These are phyloP conservation scores for Nidularia pulvinata DNA, from an alignment of 768 basidiomycete species.

Conservation along the genomic window DNA sequence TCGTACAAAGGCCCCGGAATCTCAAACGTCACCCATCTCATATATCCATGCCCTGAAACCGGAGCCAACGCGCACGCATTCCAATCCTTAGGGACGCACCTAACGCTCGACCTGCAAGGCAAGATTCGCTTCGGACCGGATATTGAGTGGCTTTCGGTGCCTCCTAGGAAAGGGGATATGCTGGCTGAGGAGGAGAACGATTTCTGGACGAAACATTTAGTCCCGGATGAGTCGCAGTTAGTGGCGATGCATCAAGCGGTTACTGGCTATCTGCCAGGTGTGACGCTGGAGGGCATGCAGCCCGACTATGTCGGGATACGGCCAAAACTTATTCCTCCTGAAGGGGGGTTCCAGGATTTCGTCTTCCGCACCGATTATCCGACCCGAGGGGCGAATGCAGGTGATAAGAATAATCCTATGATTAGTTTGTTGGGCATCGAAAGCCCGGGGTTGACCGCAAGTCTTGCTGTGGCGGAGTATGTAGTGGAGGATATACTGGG, in stretches of 20 bases:
- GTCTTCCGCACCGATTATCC: constrained; percentile 66
- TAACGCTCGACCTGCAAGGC: constrained; percentile 84
- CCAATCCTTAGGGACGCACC: constrained; percentile 89
- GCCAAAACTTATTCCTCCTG: constrained; percentile 81
- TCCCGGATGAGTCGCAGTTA: constrained; percentile 60
- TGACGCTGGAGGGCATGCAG: constrained; percentile 57
- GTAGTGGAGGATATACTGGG: constrained; percentile 65
- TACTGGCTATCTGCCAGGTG: constrained; percentile 68
- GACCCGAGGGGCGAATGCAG: constrained; percentile 18
- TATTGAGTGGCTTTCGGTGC: constrained; percentile 75
- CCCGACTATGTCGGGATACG: constrained; percentile 88
- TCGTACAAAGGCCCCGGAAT: constrained; percentile 84
- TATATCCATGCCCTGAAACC: constrained; percentile 89
- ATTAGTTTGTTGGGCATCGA: constrained; percentile 90
- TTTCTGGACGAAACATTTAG: constrained; percentile 74
- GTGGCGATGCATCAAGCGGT: constrained; percentile 72
- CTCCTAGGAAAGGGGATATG: constrained; percentile 34
- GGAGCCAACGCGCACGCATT: constrained; percentile 62
- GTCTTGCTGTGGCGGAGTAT: constrained; percentile 84
- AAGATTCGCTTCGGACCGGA: constrained; percentile 93
- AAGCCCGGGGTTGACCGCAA: constrained; percentile 88
- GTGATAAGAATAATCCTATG: constrained; percentile 45
- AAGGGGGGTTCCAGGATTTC: constrained; percentile 85
- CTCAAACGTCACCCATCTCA: constrained; percentile 64
- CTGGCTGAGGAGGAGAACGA: constrained; percentile 49